Base-by-base conservation (phyloP, 768 basidiomycete genomes). In the Termitomyces sp. region DNA sequence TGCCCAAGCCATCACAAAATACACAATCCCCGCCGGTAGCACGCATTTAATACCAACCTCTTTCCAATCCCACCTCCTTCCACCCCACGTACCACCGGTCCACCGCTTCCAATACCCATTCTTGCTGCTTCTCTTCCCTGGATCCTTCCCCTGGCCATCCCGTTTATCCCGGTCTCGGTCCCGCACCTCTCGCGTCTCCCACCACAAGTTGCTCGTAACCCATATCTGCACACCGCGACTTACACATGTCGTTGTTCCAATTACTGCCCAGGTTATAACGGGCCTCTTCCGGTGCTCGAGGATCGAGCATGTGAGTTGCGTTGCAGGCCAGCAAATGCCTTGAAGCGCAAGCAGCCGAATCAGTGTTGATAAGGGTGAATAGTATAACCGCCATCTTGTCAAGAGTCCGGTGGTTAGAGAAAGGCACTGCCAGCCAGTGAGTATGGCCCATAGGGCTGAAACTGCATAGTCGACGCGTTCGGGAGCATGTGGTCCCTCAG, bases 311-410 rank as follows among this genome's bases (percentile, higher is more conserved):
- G 93, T 96, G 42, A 93, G 74, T 65, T 93, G 91, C 5, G 95
- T 97, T 4, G 92, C 89, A 2, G 94, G 93, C 95, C 95, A 98
- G 75, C 96, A 98, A 61, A 98, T 95, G 18, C 92, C 92, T 71
- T 98, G 96, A 0, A 98, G 79, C 0, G 93, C 96, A 58, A 98
- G 81, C 4, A 98, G 86, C 16, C 96, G 90, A 68, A 97, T 91
- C 63, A 98, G 84, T 1, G 95, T 93, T 4, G 96, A 84, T 32
- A 92, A 78, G 0, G 93, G 89, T 0, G 92, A 84, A 71, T 98
- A 98, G 76, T 97, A 96, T 0, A 91, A 81, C 22, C 88, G 82
- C 96, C 96, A 98, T 51, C 96, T 87, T 35, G 85, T 85, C 28
- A 96, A 83, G 0, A 98, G 86, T 12, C 96, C 96, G 0, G 94